phyloP scores from a whole-genome alignment of 345 rosid species.

The Camelina laxa region DNA sequence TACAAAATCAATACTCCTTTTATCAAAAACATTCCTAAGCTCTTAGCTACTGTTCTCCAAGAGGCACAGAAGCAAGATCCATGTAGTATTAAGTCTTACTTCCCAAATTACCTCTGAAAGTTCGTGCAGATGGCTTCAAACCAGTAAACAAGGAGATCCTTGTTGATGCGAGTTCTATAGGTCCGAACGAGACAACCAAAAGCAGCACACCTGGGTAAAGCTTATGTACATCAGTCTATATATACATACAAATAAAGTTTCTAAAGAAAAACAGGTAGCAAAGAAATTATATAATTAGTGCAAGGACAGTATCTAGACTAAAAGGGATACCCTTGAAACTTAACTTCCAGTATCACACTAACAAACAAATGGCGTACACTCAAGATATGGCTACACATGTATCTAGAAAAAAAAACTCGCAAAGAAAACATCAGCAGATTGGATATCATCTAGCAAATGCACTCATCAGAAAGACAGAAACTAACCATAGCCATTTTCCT shows the following conservation, averaged over 20 bases:
- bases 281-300: not conserved
- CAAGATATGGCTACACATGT: constrained; percentile 19
- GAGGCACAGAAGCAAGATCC: constrained; percentile 32
- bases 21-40: constrained; percentile 31
- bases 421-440: constrained; percentile 6
- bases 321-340: constrained; percentile 10
- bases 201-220: constrained; percentile 69
- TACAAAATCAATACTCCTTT: constrained; percentile 21
- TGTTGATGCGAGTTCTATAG: constrained; percentile 59
- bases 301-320: constrained; percentile 24
- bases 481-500: constrained; percentile 97
- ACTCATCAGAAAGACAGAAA: constrained; percentile 41
- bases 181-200: constrained; percentile 71
- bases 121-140: constrained; percentile 78
- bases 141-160: constrained; percentile 71
- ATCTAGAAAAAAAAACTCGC: constrained; percentile 21
- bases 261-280: constrained; percentile 11
- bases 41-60: constrained; percentile 15
- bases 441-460: constrained; percentile 16
- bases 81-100: constrained; percentile 16
- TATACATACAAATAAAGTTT: constrained; percentile 11
- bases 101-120: constrained; percentile 73
- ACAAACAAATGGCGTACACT: constrained; percentile 29
- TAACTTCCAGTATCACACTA: constrained; percentile 5
- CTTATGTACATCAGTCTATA: constrained; percentile 29